Conservation (phyloP, 2,329 filamentous ascomycete genomes). For the Ascochyta koolunga region DNA sequence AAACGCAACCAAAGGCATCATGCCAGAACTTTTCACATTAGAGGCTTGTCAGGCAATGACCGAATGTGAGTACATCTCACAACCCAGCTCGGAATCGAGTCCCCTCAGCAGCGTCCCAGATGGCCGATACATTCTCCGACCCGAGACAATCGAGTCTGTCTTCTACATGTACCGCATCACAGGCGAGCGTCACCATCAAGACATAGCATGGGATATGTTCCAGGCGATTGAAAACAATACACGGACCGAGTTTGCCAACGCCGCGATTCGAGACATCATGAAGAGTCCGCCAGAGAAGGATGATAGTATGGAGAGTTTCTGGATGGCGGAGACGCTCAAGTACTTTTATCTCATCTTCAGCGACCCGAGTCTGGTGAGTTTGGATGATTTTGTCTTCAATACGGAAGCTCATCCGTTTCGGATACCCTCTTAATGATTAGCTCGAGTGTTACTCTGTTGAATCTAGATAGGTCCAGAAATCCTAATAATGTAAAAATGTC, state of each 20-base stretch:
- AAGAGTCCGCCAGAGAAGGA: constrained; percentile 44
- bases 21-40: constrained; percentile 62
- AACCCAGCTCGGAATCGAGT: constrained; percentile 36
- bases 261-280: constrained; percentile 53
- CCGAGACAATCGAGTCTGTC: constrained; percentile 65
- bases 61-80: constrained; percentile 48
- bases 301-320: constrained; percentile 57
- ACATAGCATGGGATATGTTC: constrained; percentile 58
- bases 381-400: constrained; percentile 55
- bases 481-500: too few relatives aligned
- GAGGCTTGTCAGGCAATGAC: constrained; percentile 51
- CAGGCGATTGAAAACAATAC: constrained; percentile 50
- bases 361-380: constrained; percentile 47
- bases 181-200: constrained; percentile 55
- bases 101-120: constrained; percentile 51
- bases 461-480: too few relatives aligned
- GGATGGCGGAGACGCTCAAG: constrained; percentile 57
- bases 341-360: constrained; percentile 58
- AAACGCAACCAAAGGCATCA: constrained; percentile 61
- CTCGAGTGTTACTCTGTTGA: too few relatives aligned
- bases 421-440: constrained; percentile 16
- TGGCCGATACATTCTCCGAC: constrained; percentile 54
- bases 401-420: constrained; percentile 56
- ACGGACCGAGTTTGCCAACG: constrained; percentile 52
- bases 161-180: constrained; percentile 67